Evolutionary conservation across 2,329 filamentous ascomycete genomes (phyloP), one percentile per base, ranked within the genome.

Genomic region (Amylocarpus encephaloides): DNA sequence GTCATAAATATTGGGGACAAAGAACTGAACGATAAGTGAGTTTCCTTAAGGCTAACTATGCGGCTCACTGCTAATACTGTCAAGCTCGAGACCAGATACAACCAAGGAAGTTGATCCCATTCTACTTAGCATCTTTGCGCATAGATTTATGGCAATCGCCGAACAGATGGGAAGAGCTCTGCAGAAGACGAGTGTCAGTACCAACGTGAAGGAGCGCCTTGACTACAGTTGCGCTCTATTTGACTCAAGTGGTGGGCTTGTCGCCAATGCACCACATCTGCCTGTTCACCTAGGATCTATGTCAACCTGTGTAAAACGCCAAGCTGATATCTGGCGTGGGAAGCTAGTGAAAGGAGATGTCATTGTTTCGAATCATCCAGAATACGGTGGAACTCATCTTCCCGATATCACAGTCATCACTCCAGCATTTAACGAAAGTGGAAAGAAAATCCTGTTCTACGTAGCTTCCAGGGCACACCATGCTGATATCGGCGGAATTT

Each of bases 161-260:
- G 87, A 92, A 67, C 86, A 91, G 63, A 91, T 92, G 87, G 86
- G 87, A 1, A 73, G 85, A 48, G 83, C 85, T 11, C 69, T 91
- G 13, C 86, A 90, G 62, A 91, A 90, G 71, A 90, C 86, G 0
- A 86, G 83, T 64, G 84, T 90, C 49, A 86, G 80, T 61, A 88
- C 83, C 1, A 91, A 90, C 60, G 85, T 91, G 63, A 86, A 92
- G 64, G 88, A 92, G 63, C 80, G 87, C 4, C 75, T 92, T 1
- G 88, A 93, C 62, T 93, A 89, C 62, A 90, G 85, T 3, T 93
- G 88, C 57, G 88, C 88, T 26, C 74, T 92, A 1, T 92, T 92
- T 57, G 87, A 90, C 58, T 78, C 82, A 0, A 79, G 81, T 7
- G 88, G 88, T 15, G 86, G 85, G 0, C 72, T 92, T 1, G 87